Evolutionary conservation across 2,329 filamentous ascomycete species (phyloP), one percentile per base, ranked within the genome.

Genomic region (Aotearoamyces nothofagi): DNA sequence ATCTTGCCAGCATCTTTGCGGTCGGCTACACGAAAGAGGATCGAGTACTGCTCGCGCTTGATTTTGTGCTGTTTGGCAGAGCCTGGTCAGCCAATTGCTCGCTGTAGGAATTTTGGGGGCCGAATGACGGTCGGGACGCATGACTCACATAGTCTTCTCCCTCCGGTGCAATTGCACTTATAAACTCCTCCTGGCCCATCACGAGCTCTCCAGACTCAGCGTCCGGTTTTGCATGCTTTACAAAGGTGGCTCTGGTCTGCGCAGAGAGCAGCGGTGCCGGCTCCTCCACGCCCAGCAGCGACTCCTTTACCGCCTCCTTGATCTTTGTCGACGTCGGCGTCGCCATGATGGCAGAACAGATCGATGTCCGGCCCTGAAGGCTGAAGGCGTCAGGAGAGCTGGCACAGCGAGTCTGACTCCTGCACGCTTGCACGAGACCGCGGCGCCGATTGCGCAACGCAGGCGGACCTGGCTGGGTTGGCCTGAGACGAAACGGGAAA

Each of bases 11-110:
- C 62, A 41, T 63, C 68, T 40, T 70, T 71, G 44, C 81, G 73
- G 55, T 98, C 90, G 44, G 90, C 90, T 33, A 98, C 79, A 39
- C 66, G 64, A 57, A 98, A 98, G 26, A 98, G 78, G 47, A 98
- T 79, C 29, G 77, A 76, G 57, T 94, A 98, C 54, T 96, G 90
- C 44, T 92, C 80, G 43, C 87, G 77, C 58, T 84, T 82, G 62
- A 98, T 96, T 57, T 98, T 98, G 64, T 93, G 86, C 87, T 96
- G 49, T 41, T 17, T 27, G 7, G 10, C 29, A 16, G 30, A 17
- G 9, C 8, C 7, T 31, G 6, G 27, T 50, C 32, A 50, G 47
- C 37, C 38, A 44, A 42, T 40, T 26, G 36, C 33, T 37, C 39
- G 2, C 15, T 13, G 19, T 10, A 30, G 33, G 13, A 17, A 11